Conservation (phyloP, 805 yeast genomes). For the Zygosaccharomyces kombuchaensis region DNA sequence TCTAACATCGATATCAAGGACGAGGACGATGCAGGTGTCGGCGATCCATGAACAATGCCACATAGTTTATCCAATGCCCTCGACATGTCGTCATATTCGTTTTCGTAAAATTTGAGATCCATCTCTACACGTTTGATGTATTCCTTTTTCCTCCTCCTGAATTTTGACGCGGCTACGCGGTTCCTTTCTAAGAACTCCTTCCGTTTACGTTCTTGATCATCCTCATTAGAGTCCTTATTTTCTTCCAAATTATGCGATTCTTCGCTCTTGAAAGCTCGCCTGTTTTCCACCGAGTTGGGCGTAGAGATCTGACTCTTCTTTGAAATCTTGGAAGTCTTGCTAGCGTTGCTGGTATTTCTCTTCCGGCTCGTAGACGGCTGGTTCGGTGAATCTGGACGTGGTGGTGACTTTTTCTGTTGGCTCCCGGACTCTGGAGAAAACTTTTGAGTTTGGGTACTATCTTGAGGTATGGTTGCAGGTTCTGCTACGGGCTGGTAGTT, state of each 20-base stretch:
- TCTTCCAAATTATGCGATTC: background rate
- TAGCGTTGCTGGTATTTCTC: slow-evolving; percentile 9
- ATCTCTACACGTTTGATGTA: slow-evolving; percentile 77
- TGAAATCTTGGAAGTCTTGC: slow-evolving; percentile 10
- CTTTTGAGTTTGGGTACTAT: background rate
- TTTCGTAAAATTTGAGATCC: slow-evolving; percentile 64
- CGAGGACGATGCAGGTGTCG: slow-evolving; percentile 6
- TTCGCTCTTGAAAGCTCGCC: background rate
- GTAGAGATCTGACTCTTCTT: slow-evolving; percentile 11
- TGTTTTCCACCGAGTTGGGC: slow-evolving; percentile 5
- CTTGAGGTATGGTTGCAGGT: background rate
- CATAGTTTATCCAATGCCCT: slow-evolving; percentile 18
- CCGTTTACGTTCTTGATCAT: slow-evolving; percentile 66
- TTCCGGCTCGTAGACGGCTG: slow-evolving; percentile 6
- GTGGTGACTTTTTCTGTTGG: slow-evolving; percentile 6
- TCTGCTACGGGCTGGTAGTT: background rate
- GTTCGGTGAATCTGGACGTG: slow-evolving; percentile 8
- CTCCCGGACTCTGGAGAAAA: background rate
- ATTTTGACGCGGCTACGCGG: slow-evolving; percentile 91
- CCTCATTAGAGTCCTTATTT: slow-evolving; percentile 3
- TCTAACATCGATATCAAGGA: slow-evolving; percentile 21
- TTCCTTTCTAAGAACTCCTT: slow-evolving; percentile 80
- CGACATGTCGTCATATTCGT: slow-evolving; percentile 64
- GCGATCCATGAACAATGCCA: slow-evolving; percentile 18
- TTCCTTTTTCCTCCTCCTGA: slow-evolving; percentile 91